A percentile compares a stretch with the other conserved stretches of the same genome.
Conservation (phyloP, 768 basidiomycete genomes). For the Lentinula lateritia region DNA sequence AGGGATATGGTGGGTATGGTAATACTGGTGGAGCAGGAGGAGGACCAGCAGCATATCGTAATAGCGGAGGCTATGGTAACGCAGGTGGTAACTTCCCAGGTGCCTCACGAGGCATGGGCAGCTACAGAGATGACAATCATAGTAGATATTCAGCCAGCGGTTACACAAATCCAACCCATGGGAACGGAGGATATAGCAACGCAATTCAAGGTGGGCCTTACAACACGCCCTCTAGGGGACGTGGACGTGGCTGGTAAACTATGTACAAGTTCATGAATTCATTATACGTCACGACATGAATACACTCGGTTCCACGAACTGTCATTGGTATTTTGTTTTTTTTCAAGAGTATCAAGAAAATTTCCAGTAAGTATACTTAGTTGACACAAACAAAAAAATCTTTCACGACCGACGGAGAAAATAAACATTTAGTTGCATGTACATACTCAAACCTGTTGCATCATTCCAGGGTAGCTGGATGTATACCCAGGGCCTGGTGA, state of each 20-base stretch:
- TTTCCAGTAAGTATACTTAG: too few species aligned
- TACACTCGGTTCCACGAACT: not conserved
- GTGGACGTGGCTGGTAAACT: constrained; percentile 44
- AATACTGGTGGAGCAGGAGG: constrained; percentile 24
- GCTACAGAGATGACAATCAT: constrained; percentile 24
- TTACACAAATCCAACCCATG: constrained; percentile 8
- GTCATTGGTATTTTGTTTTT: too few species aligned
- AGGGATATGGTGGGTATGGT: constrained; percentile 17
- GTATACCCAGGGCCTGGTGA: not conserved
- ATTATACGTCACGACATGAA: not conserved
- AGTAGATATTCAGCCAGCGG: constrained; percentile 34
- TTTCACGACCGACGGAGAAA: not conserved
- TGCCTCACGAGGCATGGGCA: constrained; percentile 22
- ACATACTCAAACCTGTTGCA: not conserved
- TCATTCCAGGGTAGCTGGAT: constrained; percentile 1
- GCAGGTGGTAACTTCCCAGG: constrained; percentile 16
- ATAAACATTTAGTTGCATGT: not conserved
- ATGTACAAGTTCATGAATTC: constrained; percentile 7
- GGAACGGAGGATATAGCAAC: constrained; percentile 16
- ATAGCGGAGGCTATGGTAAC: constrained; percentile 33
- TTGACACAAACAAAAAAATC: not conserved
- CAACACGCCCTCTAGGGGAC: constrained; percentile 31
- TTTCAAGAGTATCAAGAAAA: not conserved
- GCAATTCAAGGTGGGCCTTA: constrained; percentile 18
- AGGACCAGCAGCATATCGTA: constrained; percentile 16